Evolutionary conservation across 768 basidiomycete species (phyloP).

Genomic region (Tricholoma furcatifolium): DNA sequence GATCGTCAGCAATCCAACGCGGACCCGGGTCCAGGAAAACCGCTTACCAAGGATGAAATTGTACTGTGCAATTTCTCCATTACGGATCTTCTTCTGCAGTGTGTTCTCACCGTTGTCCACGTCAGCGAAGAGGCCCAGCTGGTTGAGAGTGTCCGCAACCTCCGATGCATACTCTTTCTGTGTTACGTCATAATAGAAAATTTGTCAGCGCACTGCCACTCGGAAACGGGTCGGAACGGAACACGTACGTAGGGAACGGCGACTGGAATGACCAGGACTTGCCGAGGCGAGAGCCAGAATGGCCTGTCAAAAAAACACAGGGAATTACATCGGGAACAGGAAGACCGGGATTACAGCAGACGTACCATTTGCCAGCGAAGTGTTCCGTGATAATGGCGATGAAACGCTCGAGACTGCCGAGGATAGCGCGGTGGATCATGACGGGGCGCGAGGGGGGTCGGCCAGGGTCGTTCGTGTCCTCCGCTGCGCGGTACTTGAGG

Average conservation of each 20-base stretch:
- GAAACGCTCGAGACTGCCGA: constrained; percentile 93
- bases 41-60: constrained; percentile 92
- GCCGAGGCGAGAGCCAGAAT: constrained; percentile 98
- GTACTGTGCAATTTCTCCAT: constrained; percentile 96
- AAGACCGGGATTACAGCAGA: constrained; percentile 11
- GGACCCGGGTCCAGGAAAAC: neutral
- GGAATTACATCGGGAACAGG: neutral
- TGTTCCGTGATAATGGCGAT: constrained; percentile 97
- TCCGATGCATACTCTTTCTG: constrained; percentile 91
- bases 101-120: constrained; percentile 93
- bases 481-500: constrained; percentile 83
- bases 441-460: constrained; percentile 76
- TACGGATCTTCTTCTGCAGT: constrained; percentile 94
- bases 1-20: constrained; percentile 3
- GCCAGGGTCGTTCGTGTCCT: constrained; percentile 58
- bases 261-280: constrained; percentile 92
- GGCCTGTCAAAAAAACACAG: constrained; percentile 55
- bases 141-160: constrained; percentile 65
- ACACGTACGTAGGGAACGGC: constrained; percentile 80
- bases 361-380: constrained; percentile 95
- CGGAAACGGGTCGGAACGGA: neutral
- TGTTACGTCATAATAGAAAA: constrained; percentile 9
- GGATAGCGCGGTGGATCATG: constrained; percentile 96
- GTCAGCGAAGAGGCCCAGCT: constrained; percentile 81
- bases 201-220: constrained; percentile 10